Conservation (phyloP, 192 early-diverging fungal species). For the Coemansia sp. region DNA sequence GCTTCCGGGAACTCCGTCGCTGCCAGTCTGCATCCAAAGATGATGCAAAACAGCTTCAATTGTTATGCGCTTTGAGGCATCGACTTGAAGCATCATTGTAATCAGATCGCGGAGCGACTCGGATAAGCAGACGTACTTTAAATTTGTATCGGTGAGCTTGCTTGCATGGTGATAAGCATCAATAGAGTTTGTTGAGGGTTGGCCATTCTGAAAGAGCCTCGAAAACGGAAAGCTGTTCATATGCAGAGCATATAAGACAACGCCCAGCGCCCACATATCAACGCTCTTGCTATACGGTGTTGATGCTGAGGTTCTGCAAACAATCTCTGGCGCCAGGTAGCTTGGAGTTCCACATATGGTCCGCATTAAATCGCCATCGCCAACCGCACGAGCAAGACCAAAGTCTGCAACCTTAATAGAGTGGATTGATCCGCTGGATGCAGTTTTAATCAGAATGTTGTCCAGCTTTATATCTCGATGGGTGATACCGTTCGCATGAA, state of each 20-base stretch:
- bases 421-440: constrained; percentile 8
- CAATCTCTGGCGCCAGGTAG: constrained; percentile 59
- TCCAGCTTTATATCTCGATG: constrained; percentile 96
- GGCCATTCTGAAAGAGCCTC: constrained; percentile 21
- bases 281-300: constrained; percentile 47
- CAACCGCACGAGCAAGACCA: constrained; percentile 59
- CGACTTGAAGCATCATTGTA: constrained; percentile 32
- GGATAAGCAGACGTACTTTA: constrained; percentile 23
- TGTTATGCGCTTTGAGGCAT: constrained; percentile 19
- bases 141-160: constrained; percentile 20
- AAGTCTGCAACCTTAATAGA: constrained; percentile 65
- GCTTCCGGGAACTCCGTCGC: constrained; percentile 28
- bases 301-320: constrained; percentile 37
- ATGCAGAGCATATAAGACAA: constrained; percentile 50
- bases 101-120: constrained; percentile 28
- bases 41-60: constrained; percentile 39
- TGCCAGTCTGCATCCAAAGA: constrained; percentile 44
- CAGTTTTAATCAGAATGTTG: constrained; percentile 58
- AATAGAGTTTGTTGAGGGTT: constrained; percentile 14
- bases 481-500: constrained; percentile 80
- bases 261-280: constrained; percentile 55
- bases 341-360: constrained; percentile 61
- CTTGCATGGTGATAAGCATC: constrained; percentile 29
- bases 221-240: constrained; percentile 48
- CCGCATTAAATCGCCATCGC: constrained; percentile 48